Base-by-base conservation (phyloP, 2,329 filamentous ascomycete genomes). In the Diaporthe citrichinensis region DNA sequence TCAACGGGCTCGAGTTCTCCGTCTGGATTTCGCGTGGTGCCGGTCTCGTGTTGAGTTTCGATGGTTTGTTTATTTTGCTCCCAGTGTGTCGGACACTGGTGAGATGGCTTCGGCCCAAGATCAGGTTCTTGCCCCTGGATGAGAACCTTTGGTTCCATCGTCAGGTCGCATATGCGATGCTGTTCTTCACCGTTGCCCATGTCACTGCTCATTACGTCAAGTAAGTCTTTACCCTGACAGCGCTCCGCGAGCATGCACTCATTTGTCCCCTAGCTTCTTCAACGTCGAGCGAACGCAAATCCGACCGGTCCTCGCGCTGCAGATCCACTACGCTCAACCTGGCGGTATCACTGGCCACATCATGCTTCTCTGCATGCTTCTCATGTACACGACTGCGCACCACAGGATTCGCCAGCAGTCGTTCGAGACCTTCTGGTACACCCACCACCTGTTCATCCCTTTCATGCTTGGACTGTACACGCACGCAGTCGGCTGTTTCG, bases 371-470 rank as follows among this genome's bases (percentile, higher is more conserved):
- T 98, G 96, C 89, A 99, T 99, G 97, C 87, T 99, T 78, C 87
- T 99, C 78, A 99, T 99, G 90, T 99, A 98, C 86, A 99, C 97
- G 1, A 98, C 96, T 0, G 94, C 97, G 3, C 97, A 99, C 82
- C 90, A 94, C 80, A 94, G 95, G 79, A 98, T 99, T 78, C 94
- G 97, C 73, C 96, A 98, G 83, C 97, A 99, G 83, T 98, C 95
- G 0, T 99, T 96, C 82, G 97, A 99, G 86, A 97, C 96, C 0
- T 99, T 99, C 84, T 99, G 97, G 97, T 99, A 99, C 86, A 98
- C 95, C 0, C 97, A 99, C 85, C 97, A 99, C 81, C 90, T 99
- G n/a, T 98, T 98, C 81, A 94, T 99, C 76, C 96, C 97, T 2
- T 99, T 99, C 85, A 86, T 98, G 81, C 89, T 99, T 59, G 96